Evolutionary conservation across 2,329 filamentous ascomycete genomes (phyloP), one percentile per base, ranked within the genome.

Genomic region (Xylariales sp.): DNA sequence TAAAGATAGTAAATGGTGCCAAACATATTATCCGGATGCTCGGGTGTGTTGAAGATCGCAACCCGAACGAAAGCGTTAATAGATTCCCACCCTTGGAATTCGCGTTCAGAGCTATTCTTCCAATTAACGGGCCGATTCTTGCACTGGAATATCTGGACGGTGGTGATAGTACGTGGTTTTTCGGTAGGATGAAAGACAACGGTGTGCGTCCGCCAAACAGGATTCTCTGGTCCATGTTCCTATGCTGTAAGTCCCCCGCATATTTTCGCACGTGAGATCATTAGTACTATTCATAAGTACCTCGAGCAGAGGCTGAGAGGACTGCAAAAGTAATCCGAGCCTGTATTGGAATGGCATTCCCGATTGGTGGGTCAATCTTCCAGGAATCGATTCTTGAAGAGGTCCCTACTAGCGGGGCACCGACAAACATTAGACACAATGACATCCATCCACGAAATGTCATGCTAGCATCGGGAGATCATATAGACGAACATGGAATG

Each of bases 341-440:
- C 18, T 62, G 56, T 16, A 68, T 68, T 39, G 66, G 57, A 34
- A 61, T 68, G 32, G 66, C 62, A 14, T 65, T 65, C 34, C 66
- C 66, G 1, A n/a, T 45, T 6, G 34, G 12, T 5, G 30, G 32
- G 18, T 36, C 57, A 12, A 39, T 34, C 9, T 39, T 34, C 2
- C 45, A 16, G 16, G 9, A 14, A 3, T 16, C 45, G 8, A 46
- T 39, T 1, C 45, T 59, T 1, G 66, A 68, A 23, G 54, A 46
- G 5, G 34, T 68, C 41, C 45, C 46, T 3, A 23, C 34, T 5
- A 48, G 52, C 28, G 32, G 12, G 6, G 2, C 2, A 16, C 12
- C 50, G 18, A 3, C 5, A 1, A n/a, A 7, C 10, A 23, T 68
- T 10, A 1, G 18, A 6, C 62, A 68, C 5, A 16, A 34, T 1